A percentile compares a stretch with the other conserved stretches of the same genome.
These are phyloP conservation scores for Coemansia sp. DNA, from an alignment of 192 early-diverging fungal genomes.

Conservation along the genomic window DNA sequence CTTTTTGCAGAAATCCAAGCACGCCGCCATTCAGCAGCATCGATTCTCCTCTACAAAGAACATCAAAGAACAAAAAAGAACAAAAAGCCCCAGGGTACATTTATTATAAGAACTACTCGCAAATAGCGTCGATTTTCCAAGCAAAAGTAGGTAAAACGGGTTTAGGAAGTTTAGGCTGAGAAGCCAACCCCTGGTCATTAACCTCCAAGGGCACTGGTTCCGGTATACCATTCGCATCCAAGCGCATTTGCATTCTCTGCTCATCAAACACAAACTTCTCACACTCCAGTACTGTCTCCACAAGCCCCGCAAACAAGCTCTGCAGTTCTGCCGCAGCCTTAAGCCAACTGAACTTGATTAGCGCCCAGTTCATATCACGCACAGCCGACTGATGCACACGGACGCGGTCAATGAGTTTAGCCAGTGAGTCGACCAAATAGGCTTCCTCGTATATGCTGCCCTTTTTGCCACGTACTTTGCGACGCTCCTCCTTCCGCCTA, in stretches of 20 bases:
- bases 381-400: slow-evolving; percentile 56
- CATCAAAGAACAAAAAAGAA: neutral
- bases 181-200: slow-evolving; percentile 25
- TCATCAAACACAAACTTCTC: slow-evolving; percentile 59
- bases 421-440: slow-evolving; percentile 74
- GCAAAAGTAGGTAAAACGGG: slow-evolving; percentile 20
- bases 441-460: slow-evolving; percentile 90
- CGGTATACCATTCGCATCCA: slow-evolving; percentile 20
- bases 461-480: slow-evolving; percentile 84
- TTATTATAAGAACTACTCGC: neutral
- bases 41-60: neutral
- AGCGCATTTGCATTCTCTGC: slow-evolving; percentile 35
- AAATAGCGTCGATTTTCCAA: slow-evolving; percentile 27
- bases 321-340: slow-evolving; percentile 58
- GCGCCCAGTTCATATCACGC: slow-evolving; percentile 56
- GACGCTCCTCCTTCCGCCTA: slow-evolving; percentile 69
- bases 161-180: slow-evolving; percentile 33
- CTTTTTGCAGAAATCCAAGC: too few relatives aligned
- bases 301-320: slow-evolving; percentile 48
- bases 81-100: too few relatives aligned
- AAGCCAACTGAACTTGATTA: slow-evolving; percentile 56
- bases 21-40: too few relatives aligned
- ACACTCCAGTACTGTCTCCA: slow-evolving; percentile 44
- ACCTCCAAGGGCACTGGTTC: slow-evolving; percentile 29
- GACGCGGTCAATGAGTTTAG: slow-evolving; percentile 33